Conservation (phyloP, 768 basidiomycete genomes). For the Leccinellum luteum region DNA sequence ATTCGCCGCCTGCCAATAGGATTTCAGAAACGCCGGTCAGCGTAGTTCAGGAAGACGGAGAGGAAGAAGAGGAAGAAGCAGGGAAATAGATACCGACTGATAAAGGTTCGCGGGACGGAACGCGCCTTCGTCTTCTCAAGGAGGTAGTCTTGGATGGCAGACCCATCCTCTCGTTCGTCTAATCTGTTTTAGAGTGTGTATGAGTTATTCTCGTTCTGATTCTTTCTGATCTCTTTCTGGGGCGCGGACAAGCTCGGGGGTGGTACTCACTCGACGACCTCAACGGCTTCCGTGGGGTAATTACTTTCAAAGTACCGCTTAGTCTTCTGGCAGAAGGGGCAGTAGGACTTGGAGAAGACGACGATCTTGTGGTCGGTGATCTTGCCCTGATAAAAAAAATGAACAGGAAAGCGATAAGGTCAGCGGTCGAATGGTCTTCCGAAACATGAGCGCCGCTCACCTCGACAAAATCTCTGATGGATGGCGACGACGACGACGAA, state of each 20-base stretch:
- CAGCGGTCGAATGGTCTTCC: neutral
- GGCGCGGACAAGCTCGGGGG: neutral
- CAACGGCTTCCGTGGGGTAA: slow-evolving; percentile 37
- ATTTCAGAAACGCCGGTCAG: neutral
- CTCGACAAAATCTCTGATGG: slow-evolving; percentile 39
- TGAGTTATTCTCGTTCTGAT: neutral
- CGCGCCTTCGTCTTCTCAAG: slow-evolving; percentile 58
- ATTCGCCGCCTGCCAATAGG: slow-evolving; percentile 14
- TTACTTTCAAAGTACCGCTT: slow-evolving; percentile 44
- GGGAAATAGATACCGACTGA: slow-evolving; percentile 44
- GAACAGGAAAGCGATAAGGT: slow-evolving; percentile 33
- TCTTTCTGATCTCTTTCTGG: neutral
- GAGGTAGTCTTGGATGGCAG: slow-evolving; percentile 66
- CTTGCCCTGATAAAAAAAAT: slow-evolving; percentile 37
- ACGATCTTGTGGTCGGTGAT: slow-evolving; percentile 51
- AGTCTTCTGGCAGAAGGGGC: slow-evolving; percentile 50
- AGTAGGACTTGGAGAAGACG: slow-evolving; percentile 61
- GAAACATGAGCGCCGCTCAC: slow-evolving; percentile 28
- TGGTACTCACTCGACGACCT: slow-evolving; percentile 48
- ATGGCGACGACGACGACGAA: slow-evolving; percentile 10
- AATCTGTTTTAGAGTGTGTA: slow-evolving; percentile 35
- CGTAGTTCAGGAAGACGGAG: neutral
- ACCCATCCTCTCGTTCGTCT: slow-evolving; percentile 55
- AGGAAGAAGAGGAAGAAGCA: neutral
- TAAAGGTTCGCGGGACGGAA: slow-evolving; percentile 77